A percentile compares a stretch with the other conserved stretches of the same genome.
phyloP scores from a whole-genome alignment of 768 basidiomycete genomes.

The Infundibulicybe gibba region DNA sequence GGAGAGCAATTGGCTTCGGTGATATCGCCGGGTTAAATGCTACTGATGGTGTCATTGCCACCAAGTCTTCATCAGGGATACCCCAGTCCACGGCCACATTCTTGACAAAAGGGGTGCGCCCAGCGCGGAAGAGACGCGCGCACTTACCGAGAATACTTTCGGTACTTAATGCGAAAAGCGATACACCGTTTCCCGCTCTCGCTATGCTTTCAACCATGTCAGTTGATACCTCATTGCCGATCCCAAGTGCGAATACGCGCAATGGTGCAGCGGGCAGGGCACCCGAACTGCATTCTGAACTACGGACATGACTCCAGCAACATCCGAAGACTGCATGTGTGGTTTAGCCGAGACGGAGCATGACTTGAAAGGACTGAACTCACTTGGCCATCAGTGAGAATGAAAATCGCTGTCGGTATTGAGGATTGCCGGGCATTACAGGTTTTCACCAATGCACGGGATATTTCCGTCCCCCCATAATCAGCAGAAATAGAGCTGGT shows the following conservation, averaged over 20 bases:
- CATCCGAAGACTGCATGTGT: slow-evolving; percentile 14
- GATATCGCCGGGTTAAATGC: slow-evolving; percentile 12
- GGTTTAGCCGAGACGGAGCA: not conserved
- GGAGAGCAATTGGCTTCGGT: slow-evolving; percentile 16
- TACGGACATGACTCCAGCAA: slow-evolving; percentile 13
- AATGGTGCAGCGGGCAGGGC: slow-evolving; percentile 26
- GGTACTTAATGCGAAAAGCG: slow-evolving; percentile 38
- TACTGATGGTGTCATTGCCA: slow-evolving; percentile 6
- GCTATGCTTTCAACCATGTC: slow-evolving; percentile 55
- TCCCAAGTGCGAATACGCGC: slow-evolving; percentile 57
- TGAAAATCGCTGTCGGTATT: slow-evolving; percentile 46
- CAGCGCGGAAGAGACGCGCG: slow-evolving; percentile 46
- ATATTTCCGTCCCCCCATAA: slow-evolving; percentile 50
- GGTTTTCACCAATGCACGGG: slow-evolving; percentile 32
- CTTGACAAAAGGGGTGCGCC: slow-evolving; percentile 41
- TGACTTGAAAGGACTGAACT: not conserved
- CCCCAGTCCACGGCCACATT: slow-evolving; percentile 50
- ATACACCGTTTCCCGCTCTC: slow-evolving; percentile 46
- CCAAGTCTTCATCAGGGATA: slow-evolving; percentile 20
- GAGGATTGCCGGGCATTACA: slow-evolving; percentile 26
- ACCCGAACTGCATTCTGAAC: slow-evolving; percentile 27
- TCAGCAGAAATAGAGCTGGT: slow-evolving; percentile 37
- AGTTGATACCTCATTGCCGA: slow-evolving; percentile 47
- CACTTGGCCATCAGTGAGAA: slow-evolving; percentile 58
- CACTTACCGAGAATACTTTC: slow-evolving; percentile 49